These are phyloP conservation scores for Magnolia changhungtana DNA, from an alignment of 164 flowering plant genomes.

Conservation along the genomic window DNA sequence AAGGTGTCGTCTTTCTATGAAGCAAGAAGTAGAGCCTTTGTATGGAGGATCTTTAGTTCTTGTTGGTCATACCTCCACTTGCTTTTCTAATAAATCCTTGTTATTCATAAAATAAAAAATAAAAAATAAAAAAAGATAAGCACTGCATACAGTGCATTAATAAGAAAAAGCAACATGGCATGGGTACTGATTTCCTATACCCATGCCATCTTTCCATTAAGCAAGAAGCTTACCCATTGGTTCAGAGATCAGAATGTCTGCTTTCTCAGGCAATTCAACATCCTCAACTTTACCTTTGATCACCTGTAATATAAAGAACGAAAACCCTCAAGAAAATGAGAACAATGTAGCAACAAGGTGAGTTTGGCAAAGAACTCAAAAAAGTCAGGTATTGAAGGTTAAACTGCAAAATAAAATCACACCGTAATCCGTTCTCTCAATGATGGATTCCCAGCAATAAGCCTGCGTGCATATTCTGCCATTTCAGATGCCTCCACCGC, in stretches of 20 bases:
- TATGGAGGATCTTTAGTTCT: neutral
- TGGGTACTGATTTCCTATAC: neutral
- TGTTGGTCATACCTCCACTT: neutral
- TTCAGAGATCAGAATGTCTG: conserved; percentile 95
- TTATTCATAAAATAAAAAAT: neutral
- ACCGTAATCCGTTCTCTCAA: conserved; percentile 78
- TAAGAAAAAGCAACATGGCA: neutral
- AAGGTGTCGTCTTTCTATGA: neutral
- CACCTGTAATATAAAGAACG: conserved; percentile 44
- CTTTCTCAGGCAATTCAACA: conserved; percentile 96
- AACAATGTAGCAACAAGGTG: neutral
- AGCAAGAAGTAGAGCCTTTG: neutral
- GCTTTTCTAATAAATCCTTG: neutral
- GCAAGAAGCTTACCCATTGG: conserved; percentile 77
- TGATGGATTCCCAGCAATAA: conserved; percentile 86
- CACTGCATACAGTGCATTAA: neutral
- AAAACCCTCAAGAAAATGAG: conserved; percentile 7
- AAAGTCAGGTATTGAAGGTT: neutral
- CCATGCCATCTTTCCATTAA: neutral
- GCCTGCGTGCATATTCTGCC: conserved; percentile 92
- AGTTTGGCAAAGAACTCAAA: neutral
- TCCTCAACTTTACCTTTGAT: conserved; percentile 97
- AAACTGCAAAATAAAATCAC: conserved; percentile 9
- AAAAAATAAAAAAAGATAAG: neutral
- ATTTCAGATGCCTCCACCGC: conserved; percentile 99